Evolutionary conservation across 2,329 filamentous ascomycete genomes (phyloP), one percentile per base, ranked within the genome.

Genomic region (Aspergillus sp.): DNA sequence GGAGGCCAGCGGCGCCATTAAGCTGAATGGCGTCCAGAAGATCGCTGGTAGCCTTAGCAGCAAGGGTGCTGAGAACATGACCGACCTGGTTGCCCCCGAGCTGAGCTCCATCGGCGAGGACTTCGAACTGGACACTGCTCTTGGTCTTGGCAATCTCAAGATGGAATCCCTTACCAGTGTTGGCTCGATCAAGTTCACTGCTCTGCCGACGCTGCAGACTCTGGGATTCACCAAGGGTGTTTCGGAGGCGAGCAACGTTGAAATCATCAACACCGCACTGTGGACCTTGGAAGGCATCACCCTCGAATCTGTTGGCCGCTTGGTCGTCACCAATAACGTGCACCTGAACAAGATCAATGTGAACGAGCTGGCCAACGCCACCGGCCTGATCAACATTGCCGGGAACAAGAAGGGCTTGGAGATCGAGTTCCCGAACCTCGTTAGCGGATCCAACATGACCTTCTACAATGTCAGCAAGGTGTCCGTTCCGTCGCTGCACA

Each of bases 321-420:
- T 98, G 58, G 70, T 83, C 60, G 81, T 98, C 64, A 81, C 84
- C 74, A 94, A 94, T 79, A 96, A 96, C 77, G 68, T 67, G 41
- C 80, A 81, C 56, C 72, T 98, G 49, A 75, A 74, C 55, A 70
- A 69, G 40, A 83, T 93, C 67, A 74, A 75, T 55, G 61, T 67
- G 45, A 83, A 86, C 61, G 74, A 82, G 57, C 72, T 96, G 37
- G 72, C 72, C 59, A 89, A 83, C 66, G 74, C 94, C 50, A 81
- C 73, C 44, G 69, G 74, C 35, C 61, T 70, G 29, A 67, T 95
- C 33, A 78, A 73, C 52, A 78, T 98, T 56, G 75, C 78, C 49
- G 78, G 80, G 69, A 98, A 98, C 71, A 80, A 81, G 54, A 66
- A 74, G 45, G 69, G 77, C 44, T 73, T 94, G 48, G 64, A 72